These are phyloP conservation scores for Lepidium aucheri DNA, from an alignment of 345 rosid genomes.

Conservation along the genomic window DNA sequence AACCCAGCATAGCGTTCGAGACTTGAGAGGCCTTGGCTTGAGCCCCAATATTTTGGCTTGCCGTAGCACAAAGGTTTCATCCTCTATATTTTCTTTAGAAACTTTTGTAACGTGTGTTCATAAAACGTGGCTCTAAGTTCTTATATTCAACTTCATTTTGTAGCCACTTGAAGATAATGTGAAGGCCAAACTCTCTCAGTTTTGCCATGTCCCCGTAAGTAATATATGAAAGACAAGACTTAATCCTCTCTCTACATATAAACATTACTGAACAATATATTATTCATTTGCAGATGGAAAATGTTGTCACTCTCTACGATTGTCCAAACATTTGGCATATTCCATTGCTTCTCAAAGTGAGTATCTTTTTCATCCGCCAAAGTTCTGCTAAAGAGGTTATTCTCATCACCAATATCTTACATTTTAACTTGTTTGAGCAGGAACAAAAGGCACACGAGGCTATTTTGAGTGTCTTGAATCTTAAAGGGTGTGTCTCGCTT, in stretches of 20 bases:
- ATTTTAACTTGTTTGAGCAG: constrained; percentile 33
- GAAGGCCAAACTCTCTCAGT: constrained; percentile 76
- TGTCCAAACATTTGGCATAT: constrained; percentile 97
- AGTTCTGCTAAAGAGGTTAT: neutral
- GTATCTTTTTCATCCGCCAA: constrained; percentile 12
- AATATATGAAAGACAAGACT: neutral
- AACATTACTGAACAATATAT: neutral
- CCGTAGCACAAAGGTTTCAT: constrained; percentile 69
- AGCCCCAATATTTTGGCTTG: constrained; percentile 86
- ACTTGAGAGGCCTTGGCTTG: constrained; percentile 82
- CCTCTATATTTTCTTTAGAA: neutral
- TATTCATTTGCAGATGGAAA: constrained; percentile 49
- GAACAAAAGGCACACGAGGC: constrained; percentile 96
- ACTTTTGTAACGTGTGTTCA: neutral
- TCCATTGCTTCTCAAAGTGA: constrained; percentile 81
- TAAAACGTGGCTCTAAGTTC: constrained; percentile 4
- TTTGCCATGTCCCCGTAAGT: constrained; percentile 86
- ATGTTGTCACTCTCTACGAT: constrained; percentile 72
- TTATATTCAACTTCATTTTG: constrained; percentile 11
- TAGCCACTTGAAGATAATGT: constrained; percentile 89
- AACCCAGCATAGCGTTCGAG: constrained; percentile 91
- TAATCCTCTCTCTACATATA: neutral
- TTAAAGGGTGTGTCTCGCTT: constrained; percentile 45
- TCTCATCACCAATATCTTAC: neutral
- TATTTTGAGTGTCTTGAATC: constrained; percentile 67